phyloP scores from a whole-genome alignment of 768 basidiomycete species.

The Mrakia frigida region DNA sequence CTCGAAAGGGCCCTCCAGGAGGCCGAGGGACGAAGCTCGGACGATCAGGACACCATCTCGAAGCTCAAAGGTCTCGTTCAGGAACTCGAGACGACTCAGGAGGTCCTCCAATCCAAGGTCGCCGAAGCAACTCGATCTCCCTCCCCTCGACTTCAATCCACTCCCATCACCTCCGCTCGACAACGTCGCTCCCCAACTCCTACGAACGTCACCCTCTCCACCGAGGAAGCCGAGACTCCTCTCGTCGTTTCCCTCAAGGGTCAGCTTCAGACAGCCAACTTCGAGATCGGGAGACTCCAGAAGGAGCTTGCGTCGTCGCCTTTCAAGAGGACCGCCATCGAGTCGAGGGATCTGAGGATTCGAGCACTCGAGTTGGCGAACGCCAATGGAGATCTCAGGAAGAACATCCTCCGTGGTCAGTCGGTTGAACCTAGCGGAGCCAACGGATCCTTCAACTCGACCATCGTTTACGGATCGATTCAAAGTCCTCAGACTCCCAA shows the following conservation, averaged over 20 bases:
- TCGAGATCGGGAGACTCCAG: constrained; percentile 66
- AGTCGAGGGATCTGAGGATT: constrained; percentile 68
- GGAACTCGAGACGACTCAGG: constrained; percentile 25
- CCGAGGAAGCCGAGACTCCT: constrained; percentile 19
- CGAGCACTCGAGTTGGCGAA: constrained; percentile 70
- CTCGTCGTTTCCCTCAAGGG: constrained; percentile 51
- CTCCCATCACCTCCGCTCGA: not conserved
- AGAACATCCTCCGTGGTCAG: constrained; percentile 20
- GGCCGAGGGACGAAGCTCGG: not conserved
- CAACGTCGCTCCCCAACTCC: not conserved
- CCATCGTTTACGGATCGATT: constrained; percentile 20
- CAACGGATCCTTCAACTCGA: constrained; percentile 60
- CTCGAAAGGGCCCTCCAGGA: constrained; percentile 21
- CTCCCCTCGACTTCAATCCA: not conserved
- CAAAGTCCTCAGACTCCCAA: constrained; percentile 29
- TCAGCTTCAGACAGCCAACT: constrained; percentile 71
- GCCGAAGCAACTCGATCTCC: constrained; percentile 17
- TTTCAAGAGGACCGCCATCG: constrained; percentile 68
- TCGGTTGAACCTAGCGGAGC: constrained; percentile 33
- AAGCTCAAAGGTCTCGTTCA: constrained; percentile 17
- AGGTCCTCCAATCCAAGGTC: constrained; percentile 30
- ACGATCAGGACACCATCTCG: not conserved
- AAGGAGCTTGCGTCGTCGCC: constrained; percentile 65
- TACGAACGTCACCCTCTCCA: not conserved
- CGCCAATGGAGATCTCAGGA: constrained; percentile 49